Evolutionary conservation across 176 grass and related monocot genomes (phyloP).

Genomic region (Cenchrus purpureus): DNA sequence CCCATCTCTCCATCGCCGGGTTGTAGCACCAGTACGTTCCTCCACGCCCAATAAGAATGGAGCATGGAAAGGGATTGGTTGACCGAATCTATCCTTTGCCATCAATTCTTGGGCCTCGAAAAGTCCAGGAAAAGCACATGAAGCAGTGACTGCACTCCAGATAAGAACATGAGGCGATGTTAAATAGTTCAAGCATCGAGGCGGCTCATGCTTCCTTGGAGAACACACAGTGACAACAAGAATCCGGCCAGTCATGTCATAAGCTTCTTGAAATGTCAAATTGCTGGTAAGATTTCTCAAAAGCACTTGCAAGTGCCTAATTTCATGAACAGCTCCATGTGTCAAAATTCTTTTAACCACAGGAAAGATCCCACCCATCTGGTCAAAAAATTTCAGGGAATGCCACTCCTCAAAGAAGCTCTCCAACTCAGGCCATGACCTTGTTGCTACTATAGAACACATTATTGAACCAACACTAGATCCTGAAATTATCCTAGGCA

Average conservation of each 20-base stretch:
- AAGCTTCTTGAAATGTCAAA: slow-evolving; percentile 98
- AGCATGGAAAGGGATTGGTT: slow-evolving; percentile 87
- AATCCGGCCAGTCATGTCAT: slow-evolving; percentile 86
- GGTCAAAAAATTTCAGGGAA: slow-evolving; percentile 90
- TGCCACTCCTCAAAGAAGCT: slow-evolving; percentile 96
- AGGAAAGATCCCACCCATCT: slow-evolving; percentile 85
- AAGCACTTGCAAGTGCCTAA: slow-evolving; percentile 72
- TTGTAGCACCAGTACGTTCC: slow-evolving; percentile 48
- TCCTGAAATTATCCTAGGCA: slow-evolving; percentile 89
- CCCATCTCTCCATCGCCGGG: slow-evolving; percentile 86
- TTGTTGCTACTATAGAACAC: slow-evolving; percentile 80
- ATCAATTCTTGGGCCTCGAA: slow-evolving; percentile 97
- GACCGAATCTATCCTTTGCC: slow-evolving; percentile 93
- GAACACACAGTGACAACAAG: slow-evolving; percentile 91
- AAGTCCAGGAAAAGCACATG: slow-evolving; percentile 91
- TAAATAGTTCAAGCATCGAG: slow-evolving; percentile 90
- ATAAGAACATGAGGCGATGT: slow-evolving; percentile 94
- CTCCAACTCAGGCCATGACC: slow-evolving; percentile 87
- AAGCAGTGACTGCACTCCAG: slow-evolving; percentile 94
- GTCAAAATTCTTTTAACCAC: slow-evolving; percentile 87
- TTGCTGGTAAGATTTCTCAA: slow-evolving; percentile 88
- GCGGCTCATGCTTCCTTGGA: slow-evolving; percentile 86
- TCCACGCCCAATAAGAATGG: slow-evolving; percentile 61
- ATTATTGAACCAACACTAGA: slow-evolving; percentile 91
- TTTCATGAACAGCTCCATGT: slow-evolving; percentile 81